A percentile compares a stretch with the other conserved stretches of the same genome.
phyloP scores from a whole-genome alignment of 345 rosid species.

The Eucalyptus regnans region DNA sequence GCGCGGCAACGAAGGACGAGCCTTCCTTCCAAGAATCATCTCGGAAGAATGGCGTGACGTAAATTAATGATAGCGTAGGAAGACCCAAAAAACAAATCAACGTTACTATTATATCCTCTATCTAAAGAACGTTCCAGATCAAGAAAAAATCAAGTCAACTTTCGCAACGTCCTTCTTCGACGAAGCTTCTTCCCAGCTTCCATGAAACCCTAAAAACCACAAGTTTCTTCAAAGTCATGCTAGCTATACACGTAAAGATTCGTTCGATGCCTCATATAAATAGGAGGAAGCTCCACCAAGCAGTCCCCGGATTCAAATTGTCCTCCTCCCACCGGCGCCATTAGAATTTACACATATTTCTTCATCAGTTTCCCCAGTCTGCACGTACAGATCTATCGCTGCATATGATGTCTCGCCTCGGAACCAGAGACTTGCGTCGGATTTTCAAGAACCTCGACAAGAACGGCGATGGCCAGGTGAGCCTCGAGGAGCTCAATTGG shows the following conservation, averaged over 20 bases:
- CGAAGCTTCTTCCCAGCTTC: not conserved
- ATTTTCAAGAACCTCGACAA: slow-evolving; percentile 63
- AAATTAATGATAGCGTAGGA: not conserved
- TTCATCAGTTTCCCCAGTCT: not conserved
- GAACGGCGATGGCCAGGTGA: slow-evolving; percentile 52
- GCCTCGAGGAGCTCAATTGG: slow-evolving; percentile 66
- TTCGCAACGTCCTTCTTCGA: not conserved
- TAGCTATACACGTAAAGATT: too few relatives aligned
- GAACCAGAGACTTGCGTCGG: slow-evolving; percentile 29
- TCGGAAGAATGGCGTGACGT: not conserved
- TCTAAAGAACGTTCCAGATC: not conserved
- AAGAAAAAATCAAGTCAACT: not conserved
- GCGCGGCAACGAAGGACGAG: not conserved
- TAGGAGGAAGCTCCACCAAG: not conserved
- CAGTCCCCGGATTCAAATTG: not conserved
- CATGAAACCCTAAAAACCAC: not conserved
- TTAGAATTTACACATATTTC: not conserved
- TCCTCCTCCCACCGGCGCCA: not conserved
- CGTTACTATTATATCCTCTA: not conserved
- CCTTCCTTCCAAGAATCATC: not conserved
- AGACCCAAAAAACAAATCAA: not conserved
- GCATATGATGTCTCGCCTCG: slow-evolving; percentile 21
- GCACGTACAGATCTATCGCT: not conserved
- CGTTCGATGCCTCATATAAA: not conserved
- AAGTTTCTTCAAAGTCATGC: not conserved